Percentiles rank a stretch among this genome's conserved stretches.
Conservation (phyloP, 306 rosid species). For the Begonia peltatifolia region DNA sequence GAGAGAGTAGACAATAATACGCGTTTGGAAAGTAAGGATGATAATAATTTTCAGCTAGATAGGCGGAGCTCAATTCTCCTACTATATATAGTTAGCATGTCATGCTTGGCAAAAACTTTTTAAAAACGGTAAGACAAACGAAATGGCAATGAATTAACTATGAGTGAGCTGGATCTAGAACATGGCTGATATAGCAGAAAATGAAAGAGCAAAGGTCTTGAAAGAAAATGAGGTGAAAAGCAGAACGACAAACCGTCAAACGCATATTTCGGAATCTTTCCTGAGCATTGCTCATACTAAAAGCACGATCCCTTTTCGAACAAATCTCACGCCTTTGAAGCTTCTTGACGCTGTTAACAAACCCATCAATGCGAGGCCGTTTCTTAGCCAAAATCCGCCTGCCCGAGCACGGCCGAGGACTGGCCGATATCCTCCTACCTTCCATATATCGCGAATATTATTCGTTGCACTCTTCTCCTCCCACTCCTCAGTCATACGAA, state of each 20-base stretch:
- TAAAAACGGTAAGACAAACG: no score
- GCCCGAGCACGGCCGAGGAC: conserved; percentile 42
- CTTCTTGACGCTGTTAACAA: conserved; percentile 46
- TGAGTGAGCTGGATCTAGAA: not conserved
- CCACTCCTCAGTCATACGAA: not conserved
- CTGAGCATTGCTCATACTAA: conserved; percentile 53
- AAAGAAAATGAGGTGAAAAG: not conserved
- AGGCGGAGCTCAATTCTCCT: no score
- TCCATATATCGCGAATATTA: conserved; percentile 30
- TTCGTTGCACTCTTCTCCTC: not conserved
- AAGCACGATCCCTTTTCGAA: conserved; percentile 65
- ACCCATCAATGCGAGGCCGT: conserved; percentile 29
- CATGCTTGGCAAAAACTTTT: no score
- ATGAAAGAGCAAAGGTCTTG: not conserved
- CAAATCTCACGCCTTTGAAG: conserved; percentile 67
- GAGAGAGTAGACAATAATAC: no score
- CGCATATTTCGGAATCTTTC: conserved; percentile 77
- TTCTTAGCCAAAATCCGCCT: conserved; percentile 65
- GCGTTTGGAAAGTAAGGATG: no score
- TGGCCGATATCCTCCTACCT: conserved; percentile 55
- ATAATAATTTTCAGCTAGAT: no score
- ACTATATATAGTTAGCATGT: no score
- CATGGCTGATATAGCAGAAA: not conserved
- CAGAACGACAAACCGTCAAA: conserved; percentile 30
- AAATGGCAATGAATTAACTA: not conserved